Percentiles rank a stretch among this genome's conserved stretches.
phyloP scores from a whole-genome alignment of 2,329 filamentous ascomycete genomes.

The Neoascochyta sp. region DNA sequence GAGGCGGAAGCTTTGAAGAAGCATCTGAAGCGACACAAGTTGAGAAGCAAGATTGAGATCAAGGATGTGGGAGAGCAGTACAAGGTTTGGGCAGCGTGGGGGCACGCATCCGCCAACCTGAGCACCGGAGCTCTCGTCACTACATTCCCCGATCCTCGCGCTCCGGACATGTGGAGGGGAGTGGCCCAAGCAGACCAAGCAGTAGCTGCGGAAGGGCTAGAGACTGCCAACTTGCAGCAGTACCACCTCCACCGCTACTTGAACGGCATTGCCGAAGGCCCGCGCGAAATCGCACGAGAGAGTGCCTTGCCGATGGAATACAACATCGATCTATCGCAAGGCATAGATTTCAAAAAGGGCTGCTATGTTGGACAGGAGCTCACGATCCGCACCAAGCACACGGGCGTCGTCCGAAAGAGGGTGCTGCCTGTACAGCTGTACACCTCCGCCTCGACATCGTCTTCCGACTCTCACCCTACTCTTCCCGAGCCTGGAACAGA shows the following conservation, averaged over 20 bases:
- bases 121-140: slow-evolving; percentile 8
- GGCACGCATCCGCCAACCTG: slow-evolving; percentile 21
- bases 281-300: slow-evolving; percentile 68
- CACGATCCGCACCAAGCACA: slow-evolving; percentile 92
- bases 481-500: slow-evolving; percentile 47
- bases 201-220: slow-evolving; percentile 3
- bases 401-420: slow-evolving; percentile 86
- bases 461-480: not conserved
- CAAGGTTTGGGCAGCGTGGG: slow-evolving; percentile 72
- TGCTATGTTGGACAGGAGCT: slow-evolving; percentile 97
- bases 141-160: slow-evolving; percentile 21
- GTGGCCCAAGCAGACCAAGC: slow-evolving; percentile 4
- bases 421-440: slow-evolving; percentile 79
- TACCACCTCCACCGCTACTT: slow-evolving; percentile 78
- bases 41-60: slow-evolving; percentile 74
- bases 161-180: slow-evolving; percentile 9
- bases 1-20: slow-evolving; percentile 61
- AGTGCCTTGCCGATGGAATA: slow-evolving; percentile 78
- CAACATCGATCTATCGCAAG: slow-evolving; percentile 82
- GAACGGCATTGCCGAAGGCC: slow-evolving; percentile 79
- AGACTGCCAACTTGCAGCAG: slow-evolving; percentile 36
- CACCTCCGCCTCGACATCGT: slow-evolving; percentile 11
- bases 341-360: slow-evolving; percentile 89
- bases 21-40: slow-evolving; percentile 80
- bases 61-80: slow-evolving; percentile 59